Base-by-base conservation (phyloP, 176 grass and related monocot genomes). In the Eremochloa ophiuroides region DNA sequence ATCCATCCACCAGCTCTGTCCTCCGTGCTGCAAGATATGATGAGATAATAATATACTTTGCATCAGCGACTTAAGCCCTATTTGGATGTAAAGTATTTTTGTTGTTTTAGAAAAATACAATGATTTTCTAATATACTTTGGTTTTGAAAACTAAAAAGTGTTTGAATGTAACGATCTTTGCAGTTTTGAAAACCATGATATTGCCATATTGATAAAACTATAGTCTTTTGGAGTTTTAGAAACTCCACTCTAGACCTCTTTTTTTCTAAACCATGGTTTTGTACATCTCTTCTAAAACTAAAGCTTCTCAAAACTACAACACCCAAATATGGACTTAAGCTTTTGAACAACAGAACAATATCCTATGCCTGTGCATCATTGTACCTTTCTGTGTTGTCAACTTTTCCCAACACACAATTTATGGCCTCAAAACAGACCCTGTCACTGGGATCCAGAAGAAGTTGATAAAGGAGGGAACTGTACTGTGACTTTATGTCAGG, bases 361-460 rank as follows among this genome's bases (percentile, higher is more conserved):
- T 33, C 22, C 29, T 51, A 82, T 56, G 9, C 55, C 9, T 59
- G 10, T 59, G 23, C 12, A 59, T 26, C 23, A 30, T 40, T n/a
- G 10, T 85, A 99, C 96, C 96, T 95, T 87, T 95, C 93, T 42
- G 96, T 84, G 77, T 83, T 99, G 67, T 99, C 93, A 85, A 91
- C 89, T 91, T 99, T 99, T 56, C 96, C 96, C 83, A 99, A 71
- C 20, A 99, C 93, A 86, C 96, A 95, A 13, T 95, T 87, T 88
- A 99, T 95, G 62, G 96, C 96, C 82, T 99, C 96, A 85, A 99
- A 99, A 90, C 96, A 99, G 82, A 99, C 96, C 85, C 91, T 91
- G 65, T 99, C 96, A 79, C 96, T 99, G 64, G 96, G 96, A 85
- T 99, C 96, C 72, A 99, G 89, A 87, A 99, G 93, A 80, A 99